Percentiles rank a stretch among this genome's conserved stretches.
Evolutionary conservation across 1,284 basidiomycete species (phyloP).

Genomic region (Cystobasidiaceae sp.): DNA sequence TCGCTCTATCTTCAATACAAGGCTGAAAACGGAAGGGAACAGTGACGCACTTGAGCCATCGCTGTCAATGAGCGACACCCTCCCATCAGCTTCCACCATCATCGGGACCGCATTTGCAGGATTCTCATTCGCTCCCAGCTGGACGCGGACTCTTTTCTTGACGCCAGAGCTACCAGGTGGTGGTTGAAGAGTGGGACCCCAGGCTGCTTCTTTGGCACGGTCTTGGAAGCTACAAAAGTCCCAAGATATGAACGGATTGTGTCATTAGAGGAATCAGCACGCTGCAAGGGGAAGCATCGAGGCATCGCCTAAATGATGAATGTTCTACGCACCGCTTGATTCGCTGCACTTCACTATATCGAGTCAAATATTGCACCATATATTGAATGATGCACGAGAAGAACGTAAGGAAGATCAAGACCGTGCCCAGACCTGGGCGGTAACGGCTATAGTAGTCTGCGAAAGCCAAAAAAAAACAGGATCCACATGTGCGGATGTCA

Average conservation of each 20-base stretch:
- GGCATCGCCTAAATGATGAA: too few species aligned
- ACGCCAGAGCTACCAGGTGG: slow-evolving; percentile 35
- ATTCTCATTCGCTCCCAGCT: slow-evolving; percentile 27
- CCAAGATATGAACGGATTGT: too few species aligned
- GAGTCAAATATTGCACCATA: slow-evolving; percentile 68
- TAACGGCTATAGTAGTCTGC: slow-evolving; percentile 89
- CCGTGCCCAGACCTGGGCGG: slow-evolving; percentile 76
- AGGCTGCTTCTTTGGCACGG: slow-evolving; percentile 41
- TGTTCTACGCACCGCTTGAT: slow-evolving; percentile 52
- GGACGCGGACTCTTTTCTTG: slow-evolving; percentile 39
- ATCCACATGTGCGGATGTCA: background rate
- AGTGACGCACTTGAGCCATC: slow-evolving; percentile 42
- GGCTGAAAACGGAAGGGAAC: background rate
- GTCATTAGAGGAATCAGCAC: too few species aligned
- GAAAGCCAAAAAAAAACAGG: background rate
- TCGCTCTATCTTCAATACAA: too few species aligned
- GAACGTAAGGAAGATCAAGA: slow-evolving; percentile 65
- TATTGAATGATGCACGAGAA: slow-evolving; percentile 74
- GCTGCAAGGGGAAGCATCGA: background rate
- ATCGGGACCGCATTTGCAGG: slow-evolving; percentile 32
- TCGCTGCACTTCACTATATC: slow-evolving; percentile 62
- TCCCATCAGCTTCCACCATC: slow-evolving; percentile 41
- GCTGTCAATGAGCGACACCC: slow-evolving; percentile 42
- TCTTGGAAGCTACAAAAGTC: slow-evolving; percentile 38
- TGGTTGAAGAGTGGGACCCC: slow-evolving; percentile 33